A percentile compares a stretch with the other conserved stretches of the same genome.
Evolutionary conservation across 2,329 filamentous ascomycete species (phyloP).

Genomic region (Aspergillus neotritici): DNA sequence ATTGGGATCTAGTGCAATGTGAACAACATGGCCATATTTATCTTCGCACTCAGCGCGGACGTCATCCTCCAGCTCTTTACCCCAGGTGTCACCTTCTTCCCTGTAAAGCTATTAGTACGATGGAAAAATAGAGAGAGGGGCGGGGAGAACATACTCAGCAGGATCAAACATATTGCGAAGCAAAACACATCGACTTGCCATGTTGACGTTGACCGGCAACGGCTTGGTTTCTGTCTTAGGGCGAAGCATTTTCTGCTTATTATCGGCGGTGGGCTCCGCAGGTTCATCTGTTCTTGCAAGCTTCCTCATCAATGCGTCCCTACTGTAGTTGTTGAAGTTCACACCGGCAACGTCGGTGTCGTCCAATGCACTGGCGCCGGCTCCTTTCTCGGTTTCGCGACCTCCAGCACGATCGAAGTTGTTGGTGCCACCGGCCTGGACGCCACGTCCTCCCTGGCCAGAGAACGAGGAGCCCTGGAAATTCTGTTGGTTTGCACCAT

Average conservation of each 20-base stretch:
- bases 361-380: slow-evolving; percentile 88
- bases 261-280: slow-evolving; percentile 52
- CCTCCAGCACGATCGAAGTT: slow-evolving; percentile 87
- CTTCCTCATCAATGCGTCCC: slow-evolving; percentile 97
- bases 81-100: slow-evolving; percentile 80
- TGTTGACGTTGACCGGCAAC: slow-evolving; percentile 78
- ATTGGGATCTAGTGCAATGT: slow-evolving; percentile 91
- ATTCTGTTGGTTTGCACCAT: slow-evolving; percentile 58
- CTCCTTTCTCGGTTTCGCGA: slow-evolving; percentile 80
- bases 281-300: slow-evolving; percentile 91
- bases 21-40: slow-evolving; percentile 95
- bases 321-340: slow-evolving; percentile 99
- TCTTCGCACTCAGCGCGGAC: slow-evolving; percentile 86
- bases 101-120: slow-evolving; percentile 47
- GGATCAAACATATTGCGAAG: slow-evolving; percentile 95
- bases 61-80: slow-evolving; percentile 90
- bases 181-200: slow-evolving; percentile 88
- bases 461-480: slow-evolving; percentile 91
- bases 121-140: background rate
- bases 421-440: slow-evolving; percentile 66
- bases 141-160: slow-evolving; percentile 63
- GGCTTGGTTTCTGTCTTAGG: slow-evolving; percentile 74
- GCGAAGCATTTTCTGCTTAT: slow-evolving; percentile 67
- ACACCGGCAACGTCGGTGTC: slow-evolving; percentile 97
- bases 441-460: slow-evolving; percentile 78